phyloP scores from a whole-genome alignment of 805 yeast genomes.

The Kuraishia hungarica region DNA sequence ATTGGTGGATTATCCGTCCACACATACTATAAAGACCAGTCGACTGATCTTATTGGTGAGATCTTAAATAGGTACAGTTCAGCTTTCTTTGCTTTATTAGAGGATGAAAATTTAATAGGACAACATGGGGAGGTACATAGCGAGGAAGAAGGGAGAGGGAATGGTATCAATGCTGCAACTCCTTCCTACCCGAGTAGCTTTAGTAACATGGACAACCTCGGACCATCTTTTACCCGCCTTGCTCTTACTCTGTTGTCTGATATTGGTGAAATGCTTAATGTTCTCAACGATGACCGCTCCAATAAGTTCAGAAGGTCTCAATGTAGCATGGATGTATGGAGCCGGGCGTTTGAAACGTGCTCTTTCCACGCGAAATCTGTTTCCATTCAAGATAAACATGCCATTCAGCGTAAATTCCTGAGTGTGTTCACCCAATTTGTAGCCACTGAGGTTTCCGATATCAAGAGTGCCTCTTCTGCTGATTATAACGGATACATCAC shows the following conservation, averaged over 20 bases:
- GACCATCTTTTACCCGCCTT: background rate
- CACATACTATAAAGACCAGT: slow-evolving; percentile 80
- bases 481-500: slow-evolving; percentile 34
- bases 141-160: too few species aligned
- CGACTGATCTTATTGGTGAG: slow-evolving; percentile 71
- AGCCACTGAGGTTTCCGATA: slow-evolving; percentile 19
- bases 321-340: slow-evolving; percentile 36
- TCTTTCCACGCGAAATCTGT: slow-evolving; percentile 11
- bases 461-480: slow-evolving; percentile 17
- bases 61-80: slow-evolving; percentile 37
- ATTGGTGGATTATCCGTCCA: slow-evolving; percentile 69
- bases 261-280: background rate
- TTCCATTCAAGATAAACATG: slow-evolving; percentile 18
- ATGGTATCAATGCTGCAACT: too few species aligned
- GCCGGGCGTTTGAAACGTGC: slow-evolving; percentile 21
- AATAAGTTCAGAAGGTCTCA: slow-evolving; percentile 28
- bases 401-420: slow-evolving; percentile 31
- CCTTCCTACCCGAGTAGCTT: too few species aligned
- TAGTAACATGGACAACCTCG: too few species aligned
- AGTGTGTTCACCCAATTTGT: slow-evolving; percentile 28
- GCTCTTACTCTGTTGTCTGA: background rate
- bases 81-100: slow-evolving; percentile 11
- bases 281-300: slow-evolving; percentile 17
- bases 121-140: slow-evolving; percentile 2
- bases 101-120: background rate